Evolutionary conservation across 306 rosid species (phyloP).

Genomic region (Mimosa bimucronata): DNA sequence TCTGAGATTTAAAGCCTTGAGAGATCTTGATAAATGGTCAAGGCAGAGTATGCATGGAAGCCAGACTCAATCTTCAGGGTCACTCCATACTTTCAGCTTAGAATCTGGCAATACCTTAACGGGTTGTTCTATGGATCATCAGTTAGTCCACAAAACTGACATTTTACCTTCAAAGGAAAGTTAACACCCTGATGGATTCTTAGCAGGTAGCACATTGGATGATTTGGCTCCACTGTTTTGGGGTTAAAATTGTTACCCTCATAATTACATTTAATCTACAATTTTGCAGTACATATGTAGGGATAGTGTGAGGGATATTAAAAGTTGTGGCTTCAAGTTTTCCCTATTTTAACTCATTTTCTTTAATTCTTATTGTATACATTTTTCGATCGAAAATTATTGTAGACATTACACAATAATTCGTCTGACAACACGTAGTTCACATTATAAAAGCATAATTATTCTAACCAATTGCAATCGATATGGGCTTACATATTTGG

Average conservation of each 20-base stretch:
- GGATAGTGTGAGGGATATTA: background rate
- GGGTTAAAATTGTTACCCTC: slow-evolving; percentile 4
- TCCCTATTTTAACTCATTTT: background rate
- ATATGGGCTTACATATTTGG: background rate
- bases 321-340: background rate
- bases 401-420: background rate
- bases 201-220: background rate
- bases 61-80: slow-evolving; percentile 46
- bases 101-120: slow-evolving; percentile 38
- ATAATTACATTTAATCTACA: background rate
- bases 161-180: slow-evolving; percentile 6
- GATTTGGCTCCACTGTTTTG: background rate
- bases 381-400: background rate
- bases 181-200: background rate
- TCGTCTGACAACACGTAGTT: background rate
- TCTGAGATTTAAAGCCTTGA: slow-evolving; percentile 76
- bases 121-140: slow-evolving; percentile 33
- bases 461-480: slow-evolving; percentile 12
- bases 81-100: slow-evolving; percentile 43
- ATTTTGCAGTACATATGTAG: background rate
- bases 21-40: slow-evolving; percentile 55
- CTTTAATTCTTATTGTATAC: background rate
- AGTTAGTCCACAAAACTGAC: slow-evolving; percentile 31
- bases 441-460: background rate
- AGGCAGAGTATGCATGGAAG: slow-evolving; percentile 45